A percentile compares a stretch with the other conserved stretches of the same genome.
Evolutionary conservation across 495 filamentous ascomycete genomes (phyloP).

Genomic region (Penicillium nucicola): DNA sequence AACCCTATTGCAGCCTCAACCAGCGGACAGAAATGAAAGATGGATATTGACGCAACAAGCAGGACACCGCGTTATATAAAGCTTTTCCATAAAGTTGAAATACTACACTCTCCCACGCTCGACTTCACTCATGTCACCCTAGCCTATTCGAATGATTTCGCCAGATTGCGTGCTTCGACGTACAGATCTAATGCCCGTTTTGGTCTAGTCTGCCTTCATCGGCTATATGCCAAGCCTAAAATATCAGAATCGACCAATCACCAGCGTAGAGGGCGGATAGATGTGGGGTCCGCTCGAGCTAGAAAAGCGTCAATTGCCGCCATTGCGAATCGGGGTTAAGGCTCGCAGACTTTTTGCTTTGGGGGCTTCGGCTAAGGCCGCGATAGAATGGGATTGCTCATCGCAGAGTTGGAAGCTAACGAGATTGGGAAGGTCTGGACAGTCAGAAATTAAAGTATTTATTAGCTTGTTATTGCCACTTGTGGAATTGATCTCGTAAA

Average conservation of each 20-base stretch:
- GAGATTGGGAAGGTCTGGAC: too few relatives aligned
- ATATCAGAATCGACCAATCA: background rate
- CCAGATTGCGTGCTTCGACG: slow-evolving; percentile 4
- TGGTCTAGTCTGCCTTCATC: background rate
- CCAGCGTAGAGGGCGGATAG: background rate
- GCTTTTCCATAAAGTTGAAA: background rate
- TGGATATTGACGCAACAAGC: background rate
- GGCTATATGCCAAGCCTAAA: background rate
- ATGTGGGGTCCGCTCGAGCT: background rate
- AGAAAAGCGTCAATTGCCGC: background rate
- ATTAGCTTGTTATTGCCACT: too few relatives aligned
- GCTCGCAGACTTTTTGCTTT: background rate
- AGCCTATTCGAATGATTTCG: background rate
- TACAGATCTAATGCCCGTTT: background rate
- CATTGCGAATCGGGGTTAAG: background rate
- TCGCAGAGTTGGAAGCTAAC: background rate
- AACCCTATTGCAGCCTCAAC: background rate
- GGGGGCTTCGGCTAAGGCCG: background rate
- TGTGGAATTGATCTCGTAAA: too few relatives aligned
- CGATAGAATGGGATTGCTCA: too few relatives aligned
- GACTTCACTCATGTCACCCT: background rate
- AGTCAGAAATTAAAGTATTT: too few relatives aligned
- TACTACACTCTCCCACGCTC: background rate
- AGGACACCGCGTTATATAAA: background rate
- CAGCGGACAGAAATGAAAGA: background rate